phyloP scores from a whole-genome alignment of 768 basidiomycete genomes.

The Tylopilus sp. region DNA sequence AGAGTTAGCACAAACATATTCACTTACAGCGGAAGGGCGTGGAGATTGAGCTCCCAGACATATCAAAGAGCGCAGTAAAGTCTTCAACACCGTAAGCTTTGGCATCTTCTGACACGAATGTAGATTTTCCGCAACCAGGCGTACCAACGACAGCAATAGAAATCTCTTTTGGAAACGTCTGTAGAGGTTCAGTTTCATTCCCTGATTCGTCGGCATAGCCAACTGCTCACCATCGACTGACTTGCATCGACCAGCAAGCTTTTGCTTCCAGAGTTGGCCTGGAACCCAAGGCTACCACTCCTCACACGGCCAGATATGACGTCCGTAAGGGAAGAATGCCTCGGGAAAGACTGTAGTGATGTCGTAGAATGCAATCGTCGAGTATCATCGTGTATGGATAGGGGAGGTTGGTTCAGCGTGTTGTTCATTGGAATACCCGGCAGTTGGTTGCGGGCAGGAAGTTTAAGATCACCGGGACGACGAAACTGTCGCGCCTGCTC shows the following conservation, averaged over 20 bases:
- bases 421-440: constrained; percentile 29
- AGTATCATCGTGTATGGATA: constrained; percentile 37
- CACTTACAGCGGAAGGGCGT: constrained; percentile 41
- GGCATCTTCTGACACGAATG: constrained; percentile 74
- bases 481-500: constrained; percentile 40
- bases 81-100: constrained; percentile 55
- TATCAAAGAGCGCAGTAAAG: constrained; percentile 31
- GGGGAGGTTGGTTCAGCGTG: constrained; percentile 35
- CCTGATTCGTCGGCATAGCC: background rate
- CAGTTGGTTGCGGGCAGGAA: constrained; percentile 51
- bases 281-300: constrained; percentile 59
- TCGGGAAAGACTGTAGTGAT: constrained; percentile 37
- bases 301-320: constrained; percentile 46
- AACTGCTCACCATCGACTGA: constrained; percentile 23
- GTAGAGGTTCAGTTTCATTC: constrained; percentile 6
- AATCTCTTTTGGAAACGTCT: constrained; percentile 35
- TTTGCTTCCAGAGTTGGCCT: constrained; percentile 25
- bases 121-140: constrained; percentile 79
- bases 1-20: background rate
- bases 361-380: constrained; percentile 37
- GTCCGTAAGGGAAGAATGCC: constrained; percentile 29
- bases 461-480: constrained; percentile 59
- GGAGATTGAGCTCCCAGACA: constrained; percentile 32
- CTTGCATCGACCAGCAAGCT: constrained; percentile 16
- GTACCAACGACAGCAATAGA: constrained; percentile 80